These are phyloP conservation scores for Zasmidium citrigriseum DNA, from an alignment of 2,329 filamentous ascomycete genomes.

Conservation along the genomic window DNA sequence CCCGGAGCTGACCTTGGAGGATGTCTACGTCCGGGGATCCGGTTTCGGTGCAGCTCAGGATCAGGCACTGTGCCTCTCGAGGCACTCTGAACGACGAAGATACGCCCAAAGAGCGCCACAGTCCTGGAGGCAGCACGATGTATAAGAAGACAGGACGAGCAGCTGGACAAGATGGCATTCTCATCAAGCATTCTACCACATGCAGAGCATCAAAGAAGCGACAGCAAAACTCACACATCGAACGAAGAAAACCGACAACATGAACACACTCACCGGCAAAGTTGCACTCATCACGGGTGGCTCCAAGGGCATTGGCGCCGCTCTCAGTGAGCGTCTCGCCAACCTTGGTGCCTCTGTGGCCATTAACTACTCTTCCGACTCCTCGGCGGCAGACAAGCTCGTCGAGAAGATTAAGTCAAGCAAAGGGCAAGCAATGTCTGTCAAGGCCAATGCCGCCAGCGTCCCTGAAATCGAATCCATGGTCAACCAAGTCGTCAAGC, in stretches of 20 bases:
- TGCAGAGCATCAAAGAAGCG: background rate
- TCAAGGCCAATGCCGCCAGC: constrained; percentile 67
- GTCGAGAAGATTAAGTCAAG: constrained; percentile 45
- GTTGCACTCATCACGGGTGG: constrained; percentile 19
- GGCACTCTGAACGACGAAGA: too few species aligned
- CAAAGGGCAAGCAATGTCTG: constrained; percentile 52
- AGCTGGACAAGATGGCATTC: background rate
- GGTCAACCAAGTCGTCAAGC: constrained; percentile 50
- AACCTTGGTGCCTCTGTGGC: constrained; percentile 47
- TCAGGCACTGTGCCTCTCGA: too few species aligned
- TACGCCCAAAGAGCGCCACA: background rate
- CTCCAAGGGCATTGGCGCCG: constrained; percentile 16
- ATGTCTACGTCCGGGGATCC: too few species aligned
- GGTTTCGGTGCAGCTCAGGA: background rate
- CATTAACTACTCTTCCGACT: constrained; percentile 60
- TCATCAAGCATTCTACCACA: background rate
- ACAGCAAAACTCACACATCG: background rate
- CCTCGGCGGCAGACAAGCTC: constrained; percentile 56
- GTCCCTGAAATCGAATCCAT: constrained; percentile 61
- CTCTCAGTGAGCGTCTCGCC: constrained; percentile 30
- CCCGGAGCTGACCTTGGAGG: too few species aligned
- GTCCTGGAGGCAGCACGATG: background rate
- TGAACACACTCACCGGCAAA: constrained; percentile 14
- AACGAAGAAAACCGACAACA: background rate
- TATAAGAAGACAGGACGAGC: background rate